Conservation (phyloP, 2,329 filamentous ascomycete species). For the Penicillium polonicum region DNA sequence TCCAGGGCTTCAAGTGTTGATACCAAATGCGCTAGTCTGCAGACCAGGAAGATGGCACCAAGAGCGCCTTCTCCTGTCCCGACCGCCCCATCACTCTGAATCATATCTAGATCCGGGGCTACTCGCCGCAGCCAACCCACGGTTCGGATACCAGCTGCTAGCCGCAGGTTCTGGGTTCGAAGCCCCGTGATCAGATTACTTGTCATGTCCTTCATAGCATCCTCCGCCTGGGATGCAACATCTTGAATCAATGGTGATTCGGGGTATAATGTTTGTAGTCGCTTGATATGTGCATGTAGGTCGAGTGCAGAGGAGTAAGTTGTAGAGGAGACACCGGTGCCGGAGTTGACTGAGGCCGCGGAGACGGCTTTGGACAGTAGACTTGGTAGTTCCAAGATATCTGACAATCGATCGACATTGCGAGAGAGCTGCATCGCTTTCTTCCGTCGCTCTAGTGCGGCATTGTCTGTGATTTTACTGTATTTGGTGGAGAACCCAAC, state of each 20-base stretch:
- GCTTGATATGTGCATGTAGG: constrained; percentile 87
- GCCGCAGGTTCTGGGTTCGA: constrained; percentile 74
- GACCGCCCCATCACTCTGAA: constrained; percentile 28
- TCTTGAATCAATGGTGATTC: constrained; percentile 71
- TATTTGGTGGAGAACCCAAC: constrained; percentile 81
- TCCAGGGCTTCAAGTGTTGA: constrained; percentile 78
- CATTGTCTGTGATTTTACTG: constrained; percentile 68
- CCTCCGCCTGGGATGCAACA: constrained; percentile 74
- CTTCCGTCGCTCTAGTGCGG: constrained; percentile 70
- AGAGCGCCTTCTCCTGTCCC: constrained; percentile 64
- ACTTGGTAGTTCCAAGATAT: constrained; percentile 85
- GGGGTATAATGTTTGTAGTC: constrained; percentile 79
- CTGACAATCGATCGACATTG: constrained; percentile 85
- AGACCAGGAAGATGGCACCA: constrained; percentile 82
- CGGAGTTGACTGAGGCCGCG: constrained; percentile 42
- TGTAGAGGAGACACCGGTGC: constrained; percentile 48
- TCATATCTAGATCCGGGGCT: constrained; percentile 70
- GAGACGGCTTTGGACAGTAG: constrained; percentile 72
- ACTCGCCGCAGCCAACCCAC: constrained; percentile 88
- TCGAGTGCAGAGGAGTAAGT: constrained; percentile 90
- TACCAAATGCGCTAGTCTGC: constrained; percentile 75
- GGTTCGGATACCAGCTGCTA: constrained; percentile 85
- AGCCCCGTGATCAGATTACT: constrained; percentile 77
- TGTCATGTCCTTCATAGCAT: constrained; percentile 84
- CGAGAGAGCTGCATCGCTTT: constrained; percentile 77